Conservation (phyloP, 768 basidiomycete genomes). For the Suillus luteus region DNA sequence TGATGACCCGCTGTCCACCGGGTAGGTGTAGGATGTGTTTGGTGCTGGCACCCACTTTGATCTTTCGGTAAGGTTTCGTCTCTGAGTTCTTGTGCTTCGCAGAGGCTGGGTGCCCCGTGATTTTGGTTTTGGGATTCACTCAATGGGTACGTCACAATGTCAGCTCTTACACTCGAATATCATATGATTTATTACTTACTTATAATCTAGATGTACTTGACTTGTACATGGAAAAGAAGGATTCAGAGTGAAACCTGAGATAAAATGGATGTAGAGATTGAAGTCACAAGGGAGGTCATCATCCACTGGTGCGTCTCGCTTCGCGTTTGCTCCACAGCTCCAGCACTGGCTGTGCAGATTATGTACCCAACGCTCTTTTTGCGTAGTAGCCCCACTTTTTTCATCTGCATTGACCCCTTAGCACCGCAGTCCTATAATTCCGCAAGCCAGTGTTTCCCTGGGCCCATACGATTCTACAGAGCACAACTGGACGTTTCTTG, state of each 20-base stretch:
- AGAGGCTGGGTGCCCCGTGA: background rate
- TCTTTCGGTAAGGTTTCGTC: background rate
- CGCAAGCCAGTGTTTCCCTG: no score
- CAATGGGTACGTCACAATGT: background rate
- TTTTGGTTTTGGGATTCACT: background rate
- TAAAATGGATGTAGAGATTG: background rate
- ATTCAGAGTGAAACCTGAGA: background rate
- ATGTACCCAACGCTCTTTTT: no score
- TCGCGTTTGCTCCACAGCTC: no score
- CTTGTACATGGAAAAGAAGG: background rate
- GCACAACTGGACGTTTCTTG: no score
- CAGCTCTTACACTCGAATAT: background rate
- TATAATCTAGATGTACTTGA: no score
- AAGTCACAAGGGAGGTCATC: no score
- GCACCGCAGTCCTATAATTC: no score
- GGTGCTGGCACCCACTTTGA: background rate
- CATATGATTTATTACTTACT: background rate
- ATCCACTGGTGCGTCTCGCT: no score
- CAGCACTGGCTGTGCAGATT: no score
- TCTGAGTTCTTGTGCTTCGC: background rate
- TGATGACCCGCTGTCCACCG: background rate
- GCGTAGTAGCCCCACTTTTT: no score
- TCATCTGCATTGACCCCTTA: no score
- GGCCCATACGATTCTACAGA: no score
- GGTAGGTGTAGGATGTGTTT: background rate